Base-by-base conservation (phyloP, 192 early-diverging fungal species). In the Backusella liffmaniae region DNA sequence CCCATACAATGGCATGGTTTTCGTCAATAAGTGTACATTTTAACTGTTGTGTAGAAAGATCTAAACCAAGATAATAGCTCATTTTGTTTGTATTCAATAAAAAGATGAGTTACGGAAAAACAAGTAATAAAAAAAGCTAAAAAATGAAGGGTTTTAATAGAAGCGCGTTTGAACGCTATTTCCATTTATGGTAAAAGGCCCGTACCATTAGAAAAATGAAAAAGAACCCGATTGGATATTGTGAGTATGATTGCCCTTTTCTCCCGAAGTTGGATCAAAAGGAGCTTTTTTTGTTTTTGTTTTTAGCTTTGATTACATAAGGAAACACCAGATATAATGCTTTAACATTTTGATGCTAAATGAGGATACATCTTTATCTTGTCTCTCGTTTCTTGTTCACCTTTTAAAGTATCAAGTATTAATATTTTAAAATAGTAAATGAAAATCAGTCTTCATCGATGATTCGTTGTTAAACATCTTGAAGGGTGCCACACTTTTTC, bases 11-110 rank as follows among this genome's bases (percentile, higher is more conserved):
- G 12, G 51, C 44, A 21, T 53, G 34, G 1, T 34, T 35, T 13
- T 74, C 29, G 73, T 84, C 81, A 13, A 95, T 82, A 3, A 88
- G 80, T 39, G 89, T 80, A 44, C 84, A 84, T 82, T 95, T 95
- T 39, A 95, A 84, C 77, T 93, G 92, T 78, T 94, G 92, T 0
- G 94, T 95, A 62, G 90, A 92, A 46, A 94, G 81, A 67, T 95
- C 94, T 18, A 95, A 75, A 7, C 94, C 94, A 1, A 92, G 83
- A 68, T 86, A 93, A 42, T 75, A 80, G 59, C 56, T 13, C 56
- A 62, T 62, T 62, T 2, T 4, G 21, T 13, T 29, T 4, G 12
- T 29, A 30, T 62, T 62, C 23, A 62, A 26, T 23, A 12, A 10
- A 29, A 62, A 4, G 42, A 21, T 56, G 53, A 56, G 21, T 21